Evolutionary conservation across 371 early-diverging fungal species (phyloP), one percentile per base, ranked within the genome.

Genomic region (Ordospora colligata): DNA sequence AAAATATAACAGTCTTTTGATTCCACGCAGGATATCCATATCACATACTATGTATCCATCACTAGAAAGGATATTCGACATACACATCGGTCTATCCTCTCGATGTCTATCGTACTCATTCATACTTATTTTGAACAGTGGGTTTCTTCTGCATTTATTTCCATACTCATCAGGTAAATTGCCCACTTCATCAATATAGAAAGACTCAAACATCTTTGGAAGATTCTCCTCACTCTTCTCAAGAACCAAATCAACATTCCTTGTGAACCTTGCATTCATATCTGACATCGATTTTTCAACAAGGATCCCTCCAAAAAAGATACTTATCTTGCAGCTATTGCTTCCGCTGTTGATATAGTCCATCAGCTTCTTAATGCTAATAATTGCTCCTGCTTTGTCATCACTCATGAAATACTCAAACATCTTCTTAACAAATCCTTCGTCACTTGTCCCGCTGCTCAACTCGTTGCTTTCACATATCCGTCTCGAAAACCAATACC

Each of bases 1-100:
- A 40, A 49, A 72, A 22, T 64, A 64, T 32, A 72, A 51, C 25
- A 45, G 17, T 14, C 32, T 70, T 25, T 54, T 58, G 32, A 70
- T 44, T 45, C 45, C 27, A 32, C 37, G n/a, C 21, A 70, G 44
- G 9, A 70, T 58, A 1, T 27, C 17, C 58, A 58, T 37, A n/a
- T 25, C 40, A 14, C 58, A 58, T 19, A 58, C 5, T 6, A 32
- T 37, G 19, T 58, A 58, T 58, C 58, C 58, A 58, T 58, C 12
- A 40, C 58, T 58, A 14, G 58, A 58, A 1, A 58, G 14, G n/a
- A 37, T 58, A 0, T 14, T 37, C 0, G 58, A 8, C n/a, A 58
- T 58, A 19, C 37, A n/a, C n/a, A 58, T 37, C 1, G 58, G 17
- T 11, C 32, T 6, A 8, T 58, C 40, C n/a, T 58, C 12, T 1